phyloP scores from a whole-genome alignment of 164 flowering plant species.

The Stephania yunnanensis region DNA sequence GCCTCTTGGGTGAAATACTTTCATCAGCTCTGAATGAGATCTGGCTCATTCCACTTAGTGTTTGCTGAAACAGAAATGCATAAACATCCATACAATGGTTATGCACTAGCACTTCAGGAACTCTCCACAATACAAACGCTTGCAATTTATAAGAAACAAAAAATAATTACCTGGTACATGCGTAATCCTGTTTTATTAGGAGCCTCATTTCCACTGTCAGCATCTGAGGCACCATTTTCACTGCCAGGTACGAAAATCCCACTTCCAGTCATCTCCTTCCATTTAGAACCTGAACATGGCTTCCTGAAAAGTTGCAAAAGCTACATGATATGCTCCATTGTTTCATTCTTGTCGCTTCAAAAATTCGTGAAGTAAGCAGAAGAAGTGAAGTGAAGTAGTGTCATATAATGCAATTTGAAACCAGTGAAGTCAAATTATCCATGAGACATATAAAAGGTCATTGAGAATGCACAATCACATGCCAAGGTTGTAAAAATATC shows the following conservation, averaged over 20 bases:
- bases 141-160: neutral
- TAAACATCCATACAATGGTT: neutral
- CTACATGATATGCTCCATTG: neutral
- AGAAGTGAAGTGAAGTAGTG: too few species aligned
- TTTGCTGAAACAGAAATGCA: slow-evolving; percentile 45
- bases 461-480: too few species aligned
- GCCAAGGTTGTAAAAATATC: too few species aligned
- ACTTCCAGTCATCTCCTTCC: slow-evolving; percentile 95
- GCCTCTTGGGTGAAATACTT: slow-evolving; percentile 71
- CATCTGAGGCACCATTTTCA: slow-evolving; percentile 47
- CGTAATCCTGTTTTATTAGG: slow-evolving; percentile 64
- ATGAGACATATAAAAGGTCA: too few species aligned
- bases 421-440: too few species aligned
- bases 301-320: slow-evolving; percentile 50
- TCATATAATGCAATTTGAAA: too few species aligned
- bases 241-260: slow-evolving; percentile 62
- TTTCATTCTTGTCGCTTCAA: too few species aligned
- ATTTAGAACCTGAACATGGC: slow-evolving; percentile 77
- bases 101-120: neutral
- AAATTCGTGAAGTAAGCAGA: too few species aligned
- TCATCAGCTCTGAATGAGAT: slow-evolving; percentile 83
- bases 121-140: neutral
- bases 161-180: slow-evolving; percentile 65
- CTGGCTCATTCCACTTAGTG: slow-evolving; percentile 76
- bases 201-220: slow-evolving; percentile 37